Conservation (phyloP, 257 asterid genomes). For the Ballota nigra region DNA sequence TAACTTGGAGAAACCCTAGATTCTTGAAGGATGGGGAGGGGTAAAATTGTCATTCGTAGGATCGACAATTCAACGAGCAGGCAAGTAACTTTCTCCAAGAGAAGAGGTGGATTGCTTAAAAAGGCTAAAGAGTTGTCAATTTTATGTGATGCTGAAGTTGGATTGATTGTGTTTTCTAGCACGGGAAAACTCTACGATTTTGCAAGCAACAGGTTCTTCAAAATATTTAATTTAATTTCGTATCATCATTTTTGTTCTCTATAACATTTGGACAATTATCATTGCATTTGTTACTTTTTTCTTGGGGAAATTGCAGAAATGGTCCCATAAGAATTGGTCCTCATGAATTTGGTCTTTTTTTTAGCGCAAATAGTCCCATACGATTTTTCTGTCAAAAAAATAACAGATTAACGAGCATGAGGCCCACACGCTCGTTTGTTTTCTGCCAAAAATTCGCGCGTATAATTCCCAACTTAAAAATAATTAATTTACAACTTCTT, state of each 20-base stretch:
- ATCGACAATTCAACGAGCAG: slow-evolving; percentile 62
- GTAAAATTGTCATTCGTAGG: slow-evolving; percentile 60
- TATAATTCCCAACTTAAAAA: no score
- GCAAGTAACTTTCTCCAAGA: slow-evolving; percentile 74
- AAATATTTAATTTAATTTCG: neutral
- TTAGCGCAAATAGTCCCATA: no score
- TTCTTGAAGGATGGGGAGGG: slow-evolving; percentile 53
- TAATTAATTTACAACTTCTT: no score
- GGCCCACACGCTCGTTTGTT: no score
- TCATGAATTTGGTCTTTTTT: no score
- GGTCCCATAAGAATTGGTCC: no score
- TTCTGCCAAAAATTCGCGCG: no score
- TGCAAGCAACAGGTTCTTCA: slow-evolving; percentile 59
- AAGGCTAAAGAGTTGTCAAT: slow-evolving; percentile 65
- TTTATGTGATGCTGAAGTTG: slow-evolving; percentile 75
- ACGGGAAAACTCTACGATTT: slow-evolving; percentile 60
- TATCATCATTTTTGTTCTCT: neutral
- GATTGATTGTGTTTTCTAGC: slow-evolving; percentile 57
- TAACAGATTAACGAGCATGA: no score
- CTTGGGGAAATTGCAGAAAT: no score
- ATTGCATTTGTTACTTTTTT: neutral
- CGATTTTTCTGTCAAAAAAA: no score
- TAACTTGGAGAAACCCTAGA: slow-evolving; percentile 27
- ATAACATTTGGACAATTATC: neutral
- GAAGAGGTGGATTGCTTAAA: slow-evolving; percentile 63